Base-by-base conservation (phyloP, 176 grass and related monocot genomes). In the Panicum miliaceum region DNA sequence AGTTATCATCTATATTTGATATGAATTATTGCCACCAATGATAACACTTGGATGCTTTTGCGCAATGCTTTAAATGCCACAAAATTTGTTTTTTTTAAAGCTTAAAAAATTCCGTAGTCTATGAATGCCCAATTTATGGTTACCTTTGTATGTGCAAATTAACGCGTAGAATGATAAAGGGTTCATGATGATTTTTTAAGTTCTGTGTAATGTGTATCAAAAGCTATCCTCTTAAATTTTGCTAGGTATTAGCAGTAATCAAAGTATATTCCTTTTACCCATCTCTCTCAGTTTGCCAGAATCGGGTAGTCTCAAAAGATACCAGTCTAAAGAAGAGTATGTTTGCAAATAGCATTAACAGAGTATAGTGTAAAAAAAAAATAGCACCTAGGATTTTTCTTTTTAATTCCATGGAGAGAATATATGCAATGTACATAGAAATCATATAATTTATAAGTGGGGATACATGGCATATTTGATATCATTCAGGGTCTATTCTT, bases 361-460 rank as follows among this genome's bases (percentile, higher is more conserved):
- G 6, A 61, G 66, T 89, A 54, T 68, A 47, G 5, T 66, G 37
- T 26, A 47, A 77, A 26, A 23, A 64, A 27, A 22, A 50, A 22
- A 66, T 34, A 54, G 9, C 19, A 10, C 5, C 38, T 0, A 2
- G 25, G 22, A 83, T 45, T 42, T 62, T 22, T 42, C 42, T 62
- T 52, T 77, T 43, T 62, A 22, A 62, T 63, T 82, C 77, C 61
- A 14, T 20, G 42, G 5, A 77, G 41, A 61, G 20, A 40, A 52
- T 71, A 12, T 34, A 62, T 71, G 54, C 63, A 63, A 50, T 72
- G 35, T 15, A 43, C 50, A 40, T 73, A 84, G 25, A 64, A 84
- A 72, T 64, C 12, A 26, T 76, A 42, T 42, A 84, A 77, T 26
- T 29, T 76, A 56, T 53, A 86, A 74, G 35, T 53, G 18, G 50